Evolutionary conservation across 1,139 yeast genomes (phyloP), one percentile per base, ranked within the genome.

Genomic region (Kodamaea suecica): DNA sequence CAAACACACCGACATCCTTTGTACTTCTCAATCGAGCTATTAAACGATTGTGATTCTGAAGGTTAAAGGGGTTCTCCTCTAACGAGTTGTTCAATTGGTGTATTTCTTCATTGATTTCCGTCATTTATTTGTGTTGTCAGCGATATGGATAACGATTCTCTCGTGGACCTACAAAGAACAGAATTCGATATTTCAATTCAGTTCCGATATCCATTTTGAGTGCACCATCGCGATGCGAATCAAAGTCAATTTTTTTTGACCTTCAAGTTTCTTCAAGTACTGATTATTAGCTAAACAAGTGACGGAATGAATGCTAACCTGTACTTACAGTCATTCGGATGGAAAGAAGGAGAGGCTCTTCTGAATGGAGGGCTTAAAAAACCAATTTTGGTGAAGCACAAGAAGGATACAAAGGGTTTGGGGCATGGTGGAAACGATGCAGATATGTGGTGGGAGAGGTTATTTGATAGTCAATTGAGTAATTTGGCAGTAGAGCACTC

Each of bases 371-470:
- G 97, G 0, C 61, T 92, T 37, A 78, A 73, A 49, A 86, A 80
- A 51, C 97, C 98, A 0, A 79, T 92, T 33, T 62, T 92, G 42
- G 96, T 92, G 31, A 83, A 83, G 47, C 97, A 92, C 53, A 88
- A 92, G 61, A 80, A 80, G 48, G 97, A 92, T 53, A 82, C 80
- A 39, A 87, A 87, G 53, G 98, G 98, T 3, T 68, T 92, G 29
- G 95, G 95, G 0, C 82, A 82, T 50, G 82, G 76, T 42, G 61
- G 73, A 9, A 71, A 71, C 34, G 84, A 80, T 38, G 80, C 82
- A 14, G 97, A 88, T 50, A 83, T 86, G 35, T 92, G 98, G 98
- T 92, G 98, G 98, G 97, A 92, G 48, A 73, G 84, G 47, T 67
- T 90, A 31, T 92, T 92, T 61, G 97, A 92, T 58, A 96, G 96